phyloP scores from a whole-genome alignment of 202 grass and related monocot species.

The Bolboschoenoplectus hybrid region DNA sequence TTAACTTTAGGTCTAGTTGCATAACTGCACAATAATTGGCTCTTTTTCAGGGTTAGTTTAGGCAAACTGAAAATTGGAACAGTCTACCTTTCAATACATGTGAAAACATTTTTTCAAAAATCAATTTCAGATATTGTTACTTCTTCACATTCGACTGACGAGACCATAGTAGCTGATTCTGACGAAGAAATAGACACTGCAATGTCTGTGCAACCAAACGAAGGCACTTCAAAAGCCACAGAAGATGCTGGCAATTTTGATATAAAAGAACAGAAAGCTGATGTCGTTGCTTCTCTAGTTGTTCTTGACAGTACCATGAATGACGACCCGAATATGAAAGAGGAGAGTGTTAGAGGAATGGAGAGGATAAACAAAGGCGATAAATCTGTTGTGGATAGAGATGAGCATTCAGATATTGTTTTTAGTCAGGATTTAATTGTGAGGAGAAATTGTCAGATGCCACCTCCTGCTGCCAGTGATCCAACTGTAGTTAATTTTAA shows the following conservation, averaged over 20 bases:
- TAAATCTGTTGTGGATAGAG: slow-evolving; percentile 50
- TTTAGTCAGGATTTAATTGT: slow-evolving; percentile 75
- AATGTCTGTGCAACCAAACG: slow-evolving; percentile 56
- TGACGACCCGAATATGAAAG: slow-evolving; percentile 38
- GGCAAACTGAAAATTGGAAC: background rate
- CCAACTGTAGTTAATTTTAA: slow-evolving; percentile 75
- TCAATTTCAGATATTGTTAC: slow-evolving; percentile 64
- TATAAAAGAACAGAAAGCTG: slow-evolving; percentile 38
- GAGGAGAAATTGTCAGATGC: slow-evolving; percentile 40
- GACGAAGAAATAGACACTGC: slow-evolving; percentile 86
- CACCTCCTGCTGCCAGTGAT: slow-evolving; percentile 37
- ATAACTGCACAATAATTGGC: background rate
- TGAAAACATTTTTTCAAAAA: background rate
- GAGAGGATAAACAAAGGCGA: slow-evolving; percentile 52
- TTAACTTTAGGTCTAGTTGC: slow-evolving; percentile 5
- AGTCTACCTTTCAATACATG: background rate
- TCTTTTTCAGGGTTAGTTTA: background rate
- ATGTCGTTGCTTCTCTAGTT: slow-evolving; percentile 40
- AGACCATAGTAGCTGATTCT: slow-evolving; percentile 85
- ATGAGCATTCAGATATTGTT: slow-evolving; percentile 72
- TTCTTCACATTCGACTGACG: slow-evolving; percentile 80
- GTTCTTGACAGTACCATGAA: slow-evolving; percentile 45
- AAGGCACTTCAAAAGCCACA: slow-evolving; percentile 28
- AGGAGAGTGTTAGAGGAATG: slow-evolving; percentile 51
- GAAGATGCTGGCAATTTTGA: slow-evolving; percentile 41